phyloP scores from a whole-genome alignment of 495 filamentous ascomycete genomes.

The Paragyromitra xinjiangensis region DNA sequence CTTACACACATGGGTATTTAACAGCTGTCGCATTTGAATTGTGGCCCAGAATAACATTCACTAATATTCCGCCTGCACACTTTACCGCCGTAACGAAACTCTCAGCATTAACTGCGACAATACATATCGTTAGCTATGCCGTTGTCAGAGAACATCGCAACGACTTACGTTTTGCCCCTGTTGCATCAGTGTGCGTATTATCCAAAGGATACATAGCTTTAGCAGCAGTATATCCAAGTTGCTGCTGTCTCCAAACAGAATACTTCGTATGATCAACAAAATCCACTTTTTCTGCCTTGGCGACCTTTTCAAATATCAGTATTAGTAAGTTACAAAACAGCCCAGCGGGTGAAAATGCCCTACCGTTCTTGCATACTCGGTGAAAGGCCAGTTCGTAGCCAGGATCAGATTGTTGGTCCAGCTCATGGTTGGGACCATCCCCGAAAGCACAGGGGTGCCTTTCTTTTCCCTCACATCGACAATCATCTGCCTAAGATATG shows the following conservation, averaged over 20 bases:
- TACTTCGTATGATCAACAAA: conserved; percentile 53
- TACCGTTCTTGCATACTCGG: conserved; percentile 42
- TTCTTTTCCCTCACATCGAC: conserved; percentile 30
- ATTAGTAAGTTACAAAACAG: background rate
- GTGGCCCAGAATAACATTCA: background rate
- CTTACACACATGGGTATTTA: conserved; percentile 17
- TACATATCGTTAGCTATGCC: conserved; percentile 10
- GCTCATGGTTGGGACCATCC: conserved; percentile 51
- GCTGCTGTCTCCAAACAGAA: conserved; percentile 42
- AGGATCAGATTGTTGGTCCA: conserved; percentile 29
- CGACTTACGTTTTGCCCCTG: conserved; percentile 39
- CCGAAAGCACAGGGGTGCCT: conserved; percentile 25
- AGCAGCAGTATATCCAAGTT: conserved; percentile 17
- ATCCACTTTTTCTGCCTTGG: conserved; percentile 22
- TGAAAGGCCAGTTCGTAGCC: conserved; percentile 44
- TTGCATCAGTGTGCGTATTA: conserved; percentile 49
- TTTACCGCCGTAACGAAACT: conserved; percentile 47
- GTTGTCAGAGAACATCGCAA: background rate
- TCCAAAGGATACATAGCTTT: conserved; percentile 44
- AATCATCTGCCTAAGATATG: conserved; percentile 51
- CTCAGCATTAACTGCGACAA: conserved; percentile 43
- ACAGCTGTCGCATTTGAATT: conserved; percentile 22
- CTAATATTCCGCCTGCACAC: conserved; percentile 17
- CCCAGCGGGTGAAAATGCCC: background rate
- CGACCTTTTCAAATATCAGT: conserved; percentile 21